Base-by-base conservation (phyloP, 306 rosid genomes). In the Vigna radiata region DNA sequence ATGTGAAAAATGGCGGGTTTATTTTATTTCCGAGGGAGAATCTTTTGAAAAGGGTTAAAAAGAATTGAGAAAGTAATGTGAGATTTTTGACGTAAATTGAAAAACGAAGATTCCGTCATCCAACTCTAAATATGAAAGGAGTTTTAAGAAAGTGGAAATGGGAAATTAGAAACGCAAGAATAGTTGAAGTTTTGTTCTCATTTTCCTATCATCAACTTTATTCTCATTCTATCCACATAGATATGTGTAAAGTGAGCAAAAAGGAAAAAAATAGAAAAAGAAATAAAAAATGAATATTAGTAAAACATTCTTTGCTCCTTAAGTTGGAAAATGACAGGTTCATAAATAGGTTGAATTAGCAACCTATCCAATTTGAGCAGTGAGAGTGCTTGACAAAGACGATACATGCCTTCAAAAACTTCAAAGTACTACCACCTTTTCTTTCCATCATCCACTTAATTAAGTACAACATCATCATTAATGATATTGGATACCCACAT, bases 231-330 rank as follows among this genome's bases (percentile, higher is more conserved):
- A 49, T 47, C 27, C 41, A 67, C 8, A 16, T 68, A 9, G 73
- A 8, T 7, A 25, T 27, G 70, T 41, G 37, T 19, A 19, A 41
- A 43, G 72, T 17, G 3, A 52, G 53, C 14, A 46, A 19, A 3
- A 2, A 55, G 21, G 17, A 12, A 29, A 29, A 29, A 29, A 29
- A 17, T n/a, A 52, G 17, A 7, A 52, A 52, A 52, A n/a, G 29
- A 54, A 54, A 54, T 9, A 47, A 44, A 47, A 8, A 67, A 23
- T 33, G 70, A 73, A 73, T 66, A 66, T 73, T 55, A 31, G 47
- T 46, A 48, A 15, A 77, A 31, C 83, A 65, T 80, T 65, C 63
- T 39, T 54, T 46, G 23, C 53, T 58, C 75, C 44, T 43, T 54
- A 23, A 1, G 36, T 79, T 53, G 33, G 83, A 55, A 74, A 46